Base-by-base conservation (phyloP, 768 basidiomycete species). In the Clitopilus hobsonii region DNA sequence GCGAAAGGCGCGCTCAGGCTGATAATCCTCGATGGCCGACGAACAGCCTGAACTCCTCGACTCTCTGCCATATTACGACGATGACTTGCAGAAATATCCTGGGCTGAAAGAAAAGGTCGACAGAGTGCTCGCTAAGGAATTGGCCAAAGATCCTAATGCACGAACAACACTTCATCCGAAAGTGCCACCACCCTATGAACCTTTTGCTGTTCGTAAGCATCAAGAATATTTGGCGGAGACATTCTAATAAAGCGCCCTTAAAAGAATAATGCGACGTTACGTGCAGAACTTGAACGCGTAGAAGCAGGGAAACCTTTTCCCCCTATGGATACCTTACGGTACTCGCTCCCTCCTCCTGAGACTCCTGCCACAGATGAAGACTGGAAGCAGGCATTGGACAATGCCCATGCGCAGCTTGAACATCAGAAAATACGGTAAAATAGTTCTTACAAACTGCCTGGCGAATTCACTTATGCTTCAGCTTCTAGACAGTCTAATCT, bases 1-100 rank as follows among this genome's bases (percentile, higher is more conserved):
- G n/a, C n/a, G n/a, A n/a, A 20, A 45, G n/a, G 16, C 22, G n/a
- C n/a, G 22, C n/a, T 45, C 41, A 20, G n/a, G 41, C 41, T 45
- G 18, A 45, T 23, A 18, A 45, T 45, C 22, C 63, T 60, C 53
- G 27, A 48, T 26, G 18, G 27, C 49, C 20, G 59, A 61, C 54
- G 56, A 45, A 58, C 59, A 50, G 29, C 59, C 60, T 13, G 74
- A 75, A 55, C 75, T 88, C 30, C 83, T 93, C 61, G 94, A 97
- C 70, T 89, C 93, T 23, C 77, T 97, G 59, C 94, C 94, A 16
- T 98, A 97, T 73, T 94, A 91, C 65, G 94, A 98, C 74, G 91
- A 94, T 67, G 93, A 97, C 67, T 78, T 95, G 51, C 89, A 93
- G 57, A 81, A 81, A 54, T 82, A 80, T 56, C 90, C 91, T 0